phyloP scores from a whole-genome alignment of 202 grass and related monocot species.

The Setaria viridis region DNA sequence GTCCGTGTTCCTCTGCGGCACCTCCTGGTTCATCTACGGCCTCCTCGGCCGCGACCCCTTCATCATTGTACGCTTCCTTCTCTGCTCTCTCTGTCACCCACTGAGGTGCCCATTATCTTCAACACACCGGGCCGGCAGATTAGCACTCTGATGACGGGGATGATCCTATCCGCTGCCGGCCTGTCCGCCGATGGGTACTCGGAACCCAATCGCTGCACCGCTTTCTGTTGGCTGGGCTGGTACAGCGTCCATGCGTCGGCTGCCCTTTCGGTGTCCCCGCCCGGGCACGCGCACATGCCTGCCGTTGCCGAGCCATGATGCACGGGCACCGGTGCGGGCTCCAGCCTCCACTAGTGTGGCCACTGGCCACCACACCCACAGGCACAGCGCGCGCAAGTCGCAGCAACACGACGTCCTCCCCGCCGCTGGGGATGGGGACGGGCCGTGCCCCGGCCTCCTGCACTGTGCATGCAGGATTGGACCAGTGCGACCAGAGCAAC shows the following conservation, averaged over 20 bases:
- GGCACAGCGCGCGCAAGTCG: background rate
- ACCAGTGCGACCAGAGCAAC: background rate
- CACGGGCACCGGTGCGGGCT: background rate
- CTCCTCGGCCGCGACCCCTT: conserved; percentile 89
- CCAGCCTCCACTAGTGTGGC: background rate
- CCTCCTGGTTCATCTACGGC: conserved; percentile 98
- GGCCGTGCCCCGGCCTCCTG: background rate
- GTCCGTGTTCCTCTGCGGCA: conserved; percentile 89
- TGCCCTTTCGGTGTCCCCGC: conserved; percentile 27
- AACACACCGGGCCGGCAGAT: background rate
- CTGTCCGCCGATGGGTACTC: conserved; percentile 33
- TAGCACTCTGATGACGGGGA: background rate
- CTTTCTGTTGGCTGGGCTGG: too few relatives aligned
- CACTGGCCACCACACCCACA: background rate
- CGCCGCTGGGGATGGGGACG: background rate
- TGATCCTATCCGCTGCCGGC: background rate
- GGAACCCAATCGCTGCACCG: background rate
- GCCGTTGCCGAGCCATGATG: background rate
- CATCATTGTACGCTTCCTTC: conserved; percentile 50
- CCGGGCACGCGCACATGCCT: conserved; percentile 15
- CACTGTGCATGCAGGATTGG: background rate
- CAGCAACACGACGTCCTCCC: background rate
- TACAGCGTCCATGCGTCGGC: background rate
- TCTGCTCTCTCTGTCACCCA: background rate
- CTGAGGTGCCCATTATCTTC: background rate